These are phyloP conservation scores for Hygrophila difformis DNA, from an alignment of 257 asterid species.

Conservation along the genomic window DNA sequence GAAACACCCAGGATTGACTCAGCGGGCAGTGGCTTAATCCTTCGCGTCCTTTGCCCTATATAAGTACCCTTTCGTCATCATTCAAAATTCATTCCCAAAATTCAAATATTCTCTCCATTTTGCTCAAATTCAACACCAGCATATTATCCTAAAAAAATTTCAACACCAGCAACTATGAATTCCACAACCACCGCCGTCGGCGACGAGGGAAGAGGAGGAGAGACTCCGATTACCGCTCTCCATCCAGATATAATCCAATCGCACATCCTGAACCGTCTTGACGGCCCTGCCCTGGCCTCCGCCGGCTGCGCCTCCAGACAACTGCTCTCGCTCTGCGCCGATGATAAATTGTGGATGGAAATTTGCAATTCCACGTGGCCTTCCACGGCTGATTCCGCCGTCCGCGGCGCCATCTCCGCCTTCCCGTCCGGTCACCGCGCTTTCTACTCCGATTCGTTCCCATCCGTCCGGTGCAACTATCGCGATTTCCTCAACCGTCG, in stretches of 20 bases:
- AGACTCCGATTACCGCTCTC: slow-evolving; percentile 32
- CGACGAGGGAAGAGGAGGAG: slow-evolving; percentile 15
- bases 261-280: slow-evolving; percentile 52
- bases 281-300: slow-evolving; percentile 72
- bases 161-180: no score
- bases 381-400: slow-evolving; percentile 44
- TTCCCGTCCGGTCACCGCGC: slow-evolving; percentile 67
- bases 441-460: slow-evolving; percentile 58
- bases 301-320: slow-evolving; percentile 39
- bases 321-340: slow-evolving; percentile 33
- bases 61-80: no score
- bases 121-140: no score
- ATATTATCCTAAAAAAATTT: no score
- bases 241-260: slow-evolving; percentile 56
- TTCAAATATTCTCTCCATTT: no score
- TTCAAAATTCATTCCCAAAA: no score
- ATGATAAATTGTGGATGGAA: slow-evolving; percentile 45
- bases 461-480: slow-evolving; percentile 25
- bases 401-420: slow-evolving; percentile 25
- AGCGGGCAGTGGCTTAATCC: no score
- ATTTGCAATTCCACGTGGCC: slow-evolving; percentile 71
- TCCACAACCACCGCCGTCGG: slow-evolving; percentile 1
- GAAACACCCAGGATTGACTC: no score
- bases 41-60: no score
- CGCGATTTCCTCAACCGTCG: not conserved